These are phyloP conservation scores for Russula earlei DNA, from an alignment of 768 basidiomycete genomes.

Conservation along the genomic window DNA sequence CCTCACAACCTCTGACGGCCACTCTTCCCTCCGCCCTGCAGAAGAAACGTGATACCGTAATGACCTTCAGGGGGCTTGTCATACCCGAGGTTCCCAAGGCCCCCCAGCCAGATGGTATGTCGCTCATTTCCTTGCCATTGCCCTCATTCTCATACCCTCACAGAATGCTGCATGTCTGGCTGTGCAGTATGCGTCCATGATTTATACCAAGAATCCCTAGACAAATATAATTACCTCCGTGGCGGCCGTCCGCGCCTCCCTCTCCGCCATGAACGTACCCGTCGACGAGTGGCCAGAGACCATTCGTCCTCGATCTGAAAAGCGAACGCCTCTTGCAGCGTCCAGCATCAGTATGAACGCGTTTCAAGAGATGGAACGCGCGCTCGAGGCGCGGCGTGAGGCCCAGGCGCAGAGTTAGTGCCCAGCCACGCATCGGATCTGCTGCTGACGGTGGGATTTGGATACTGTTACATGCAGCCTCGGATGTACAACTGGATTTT, in stretches of 20 bases:
- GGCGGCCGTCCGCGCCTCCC: conserved; percentile 37
- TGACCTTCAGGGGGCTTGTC: conserved; percentile 42
- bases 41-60: conserved; percentile 4
- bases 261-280: conserved; percentile 41
- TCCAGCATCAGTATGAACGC: conserved; percentile 39
- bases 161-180: conserved; percentile 93
- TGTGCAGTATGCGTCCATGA: conserved; percentile 91
- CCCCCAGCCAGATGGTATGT: conserved; percentile 59
- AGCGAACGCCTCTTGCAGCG: conserved; percentile 21
- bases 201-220: conserved; percentile 67
- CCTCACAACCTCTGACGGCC: conserved; percentile 13
- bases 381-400: conserved; percentile 40
- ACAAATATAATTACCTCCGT: conserved; percentile 52
- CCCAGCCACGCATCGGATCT: conserved; percentile 6
- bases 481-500: background rate
- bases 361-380: conserved; percentile 64
- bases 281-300: conserved; percentile 55
- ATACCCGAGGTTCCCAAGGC: conserved; percentile 54
- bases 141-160: background rate
- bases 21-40: conserved; percentile 2
- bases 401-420: conserved; percentile 13
- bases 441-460: conserved; percentile 4
- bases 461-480: background rate
- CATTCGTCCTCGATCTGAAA: conserved; percentile 28
- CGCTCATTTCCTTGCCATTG: background rate